phyloP scores from a whole-genome alignment of 2,329 filamentous ascomycete species.

The Nigrospora osmanthi region DNA sequence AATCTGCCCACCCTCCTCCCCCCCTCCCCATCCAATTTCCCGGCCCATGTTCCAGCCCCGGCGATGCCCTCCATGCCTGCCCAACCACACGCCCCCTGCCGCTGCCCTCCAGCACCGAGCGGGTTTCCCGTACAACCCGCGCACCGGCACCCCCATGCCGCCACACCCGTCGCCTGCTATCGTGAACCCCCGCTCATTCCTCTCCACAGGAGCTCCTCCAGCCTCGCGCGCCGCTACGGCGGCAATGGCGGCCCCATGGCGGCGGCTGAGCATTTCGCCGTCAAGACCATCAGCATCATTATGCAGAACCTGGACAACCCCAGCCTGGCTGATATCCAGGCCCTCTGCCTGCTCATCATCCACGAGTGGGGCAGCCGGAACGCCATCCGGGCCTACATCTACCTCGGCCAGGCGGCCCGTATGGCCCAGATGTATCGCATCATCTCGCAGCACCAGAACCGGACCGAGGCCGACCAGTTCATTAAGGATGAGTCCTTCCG shows the following conservation, averaged over 20 bases:
- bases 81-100: no score
- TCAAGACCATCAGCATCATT: constrained; percentile 48
- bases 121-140: no score
- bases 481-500: constrained; percentile 54
- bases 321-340: constrained; percentile 52
- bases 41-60: no score
- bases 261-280: constrained; percentile 51
- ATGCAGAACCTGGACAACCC: constrained; percentile 53
- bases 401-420: constrained; percentile 53
- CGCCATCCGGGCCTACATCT: constrained; percentile 55
- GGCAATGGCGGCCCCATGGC: constrained; percentile 39
- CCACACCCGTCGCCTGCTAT: no score
- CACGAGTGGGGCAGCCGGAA: constrained; percentile 57
- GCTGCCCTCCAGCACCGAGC: no score
- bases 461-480: constrained; percentile 48
- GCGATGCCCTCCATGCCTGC: no score
- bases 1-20: no score
- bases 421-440: constrained; percentile 59
- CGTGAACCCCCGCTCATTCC: no score
- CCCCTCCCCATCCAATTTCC: no score
- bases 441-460: constrained; percentile 44
- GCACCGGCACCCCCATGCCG: no score
- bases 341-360: constrained; percentile 52
- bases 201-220: constrained; percentile 41
- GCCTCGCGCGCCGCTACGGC: constrained; percentile 50